Base-by-base conservation (phyloP, 2,329 filamentous ascomycete genomes). In the Aspergillus neoniger region DNA sequence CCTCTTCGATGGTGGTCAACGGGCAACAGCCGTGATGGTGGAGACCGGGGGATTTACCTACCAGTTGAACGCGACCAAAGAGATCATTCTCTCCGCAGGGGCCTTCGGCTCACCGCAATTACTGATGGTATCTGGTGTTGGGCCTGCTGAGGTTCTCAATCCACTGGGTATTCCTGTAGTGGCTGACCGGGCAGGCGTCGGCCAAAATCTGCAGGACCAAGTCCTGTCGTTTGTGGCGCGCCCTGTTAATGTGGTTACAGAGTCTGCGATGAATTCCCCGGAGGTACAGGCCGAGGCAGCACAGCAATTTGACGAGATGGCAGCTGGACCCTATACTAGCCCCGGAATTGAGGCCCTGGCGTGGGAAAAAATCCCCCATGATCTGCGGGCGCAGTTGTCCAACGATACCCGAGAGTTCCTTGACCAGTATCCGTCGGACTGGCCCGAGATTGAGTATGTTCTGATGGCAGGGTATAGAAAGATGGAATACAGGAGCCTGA, bases 81-180 rank as follows among this genome's bases (percentile, higher is more conserved):
- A 82, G 58, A 73, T 82, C 1, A 75, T 82, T 43, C 65, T 83
- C 3, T 74, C 78, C 1, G 78, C 78, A 0, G 79, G 79, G 1
- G 72, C 73, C 0, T 69, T 80, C 19, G 64, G 82, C 71, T 17
- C 81, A 73, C 36, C 70, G 1, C 77, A 82, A 51, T 69, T 85
- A 4, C 74, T 85, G 0, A 43, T 63, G 63, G 71, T 82, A 2
- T 83, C 81, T n/a, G 82, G 82, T 1, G 76, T 85, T 7, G 83
- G 83, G 0, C 70, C 74, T 5, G 64, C 67, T 12, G 65, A 69
- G 2, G 64, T 79, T 1, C 66, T 85, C 5, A 55, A 70, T 0
- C 63, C 63, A 5, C 70, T 79, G 15, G 70, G 70, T 0, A 81
- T 85, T n/a, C 63, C 72, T 0, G 65, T 79, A 0, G 58, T 83